A percentile compares a stretch with the other conserved stretches of the same genome.
phyloP scores from a whole-genome alignment of 164 flowering plant genomes.

The Vitis rupestris region DNA sequence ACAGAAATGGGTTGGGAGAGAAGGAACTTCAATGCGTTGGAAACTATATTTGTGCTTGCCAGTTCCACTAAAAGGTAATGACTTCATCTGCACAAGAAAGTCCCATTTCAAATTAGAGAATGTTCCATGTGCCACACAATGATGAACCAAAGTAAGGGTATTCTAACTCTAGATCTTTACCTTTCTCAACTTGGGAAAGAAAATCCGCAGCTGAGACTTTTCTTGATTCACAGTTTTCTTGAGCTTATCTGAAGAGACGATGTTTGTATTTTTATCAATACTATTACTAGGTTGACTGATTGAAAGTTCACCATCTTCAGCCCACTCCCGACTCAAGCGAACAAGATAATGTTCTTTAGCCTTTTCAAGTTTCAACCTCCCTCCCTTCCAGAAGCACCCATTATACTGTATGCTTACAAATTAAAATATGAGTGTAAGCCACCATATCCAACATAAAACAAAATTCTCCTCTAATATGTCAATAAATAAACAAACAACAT shows the following conservation, averaged over 20 bases:
- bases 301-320: conserved; percentile 46
- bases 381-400: conserved; percentile 94
- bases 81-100: conserved; percentile 53
- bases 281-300: conserved; percentile 3
- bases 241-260: conserved; percentile 13
- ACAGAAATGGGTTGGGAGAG: conserved; percentile 75
- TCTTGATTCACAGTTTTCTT: conserved; percentile 21
- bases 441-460: neutral
- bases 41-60: conserved; percentile 98
- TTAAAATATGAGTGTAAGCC: neutral
- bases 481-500: too few species aligned
- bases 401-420: conserved; percentile 52
- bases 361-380: conserved; percentile 74
- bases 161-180: conserved; percentile 23
- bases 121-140: neutral
- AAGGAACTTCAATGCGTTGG: conserved; percentile 63
- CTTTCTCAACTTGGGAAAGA: conserved; percentile 71
- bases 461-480: too few species aligned
- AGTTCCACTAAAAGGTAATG: conserved; percentile 66
- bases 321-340: conserved; percentile 74
- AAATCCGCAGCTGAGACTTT: conserved; percentile 46
- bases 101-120: neutral
- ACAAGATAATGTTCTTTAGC: conserved; percentile 83
- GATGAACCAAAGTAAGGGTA: too few species aligned
- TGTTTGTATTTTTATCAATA: conserved; percentile 16